phyloP scores from a whole-genome alignment of 129 eudicot species.

The Flaveria robusta region DNA sequence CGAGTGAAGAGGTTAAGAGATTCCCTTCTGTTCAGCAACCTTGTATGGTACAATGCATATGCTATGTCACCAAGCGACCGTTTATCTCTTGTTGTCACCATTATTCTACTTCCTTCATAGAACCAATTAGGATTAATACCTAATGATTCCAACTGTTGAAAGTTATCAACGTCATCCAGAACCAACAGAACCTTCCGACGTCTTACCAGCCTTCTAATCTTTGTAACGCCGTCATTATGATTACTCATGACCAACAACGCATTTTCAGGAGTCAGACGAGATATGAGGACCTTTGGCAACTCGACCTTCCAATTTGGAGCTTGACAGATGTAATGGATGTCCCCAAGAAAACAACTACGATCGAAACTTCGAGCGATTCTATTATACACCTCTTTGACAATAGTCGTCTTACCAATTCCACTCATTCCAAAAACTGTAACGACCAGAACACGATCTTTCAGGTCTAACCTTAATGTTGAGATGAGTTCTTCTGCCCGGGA shows the following conservation, averaged over 20 bases:
- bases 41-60: neutral
- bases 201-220: constrained; percentile 17
- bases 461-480: constrained; percentile 1
- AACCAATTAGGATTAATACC: constrained; percentile 12
- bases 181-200: constrained; percentile 22
- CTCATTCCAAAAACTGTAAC: constrained; percentile 31
- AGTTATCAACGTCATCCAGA: constrained; percentile 33
- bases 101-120: constrained; percentile 32
- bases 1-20: constrained; percentile 31
- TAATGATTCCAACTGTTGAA: constrained; percentile 26
- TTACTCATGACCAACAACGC: neutral
- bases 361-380: constrained; percentile 18
- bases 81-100: constrained; percentile 32
- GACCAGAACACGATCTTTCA: constrained; percentile 24
- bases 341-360: constrained; percentile 24
- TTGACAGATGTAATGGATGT: neutral
- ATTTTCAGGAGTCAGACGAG: neutral
- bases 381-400: constrained; percentile 18
- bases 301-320: constrained; percentile 8
- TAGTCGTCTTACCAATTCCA: constrained; percentile 30
- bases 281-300: constrained; percentile 26
- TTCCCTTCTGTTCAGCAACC: constrained; percentile 14
- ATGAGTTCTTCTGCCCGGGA: constrained; percentile 27
- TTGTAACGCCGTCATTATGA: constrained; percentile 13
- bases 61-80: neutral